These are phyloP conservation scores for Medicago truncatula DNA, from an alignment of 306 rosid species.

Conservation along the genomic window MtrunA17r5.0-ANR NC_053043.1:4922501-4923000, in stretches of 20 bases:
- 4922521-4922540: constrained; percentile 9
- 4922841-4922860: too few relatives aligned
- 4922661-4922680: not conserved
- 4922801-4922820: too few relatives aligned
- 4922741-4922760: too few relatives aligned
- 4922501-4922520: not conserved
- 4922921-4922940: not conserved
- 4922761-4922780: too few relatives aligned
- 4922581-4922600: constrained; percentile 27
- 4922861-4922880: too few relatives aligned
- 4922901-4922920: too few relatives aligned
- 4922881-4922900: too few relatives aligned
- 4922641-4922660: not conserved
- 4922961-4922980: not conserved
- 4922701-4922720: not conserved
- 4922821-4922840: too few relatives aligned
- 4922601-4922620: constrained; percentile 7
- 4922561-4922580: constrained; percentile 20
- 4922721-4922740: not conserved
- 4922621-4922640: constrained; percentile 36
- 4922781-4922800: too few relatives aligned
- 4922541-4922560: not conserved
- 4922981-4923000: constrained; percentile 1
- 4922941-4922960: not conserved
- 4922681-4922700: not conserved